These are phyloP conservation scores for Ceratobasidium theobromae DNA, from an alignment of 1,284 basidiomycete species.

Conservation along the genomic window DNA sequence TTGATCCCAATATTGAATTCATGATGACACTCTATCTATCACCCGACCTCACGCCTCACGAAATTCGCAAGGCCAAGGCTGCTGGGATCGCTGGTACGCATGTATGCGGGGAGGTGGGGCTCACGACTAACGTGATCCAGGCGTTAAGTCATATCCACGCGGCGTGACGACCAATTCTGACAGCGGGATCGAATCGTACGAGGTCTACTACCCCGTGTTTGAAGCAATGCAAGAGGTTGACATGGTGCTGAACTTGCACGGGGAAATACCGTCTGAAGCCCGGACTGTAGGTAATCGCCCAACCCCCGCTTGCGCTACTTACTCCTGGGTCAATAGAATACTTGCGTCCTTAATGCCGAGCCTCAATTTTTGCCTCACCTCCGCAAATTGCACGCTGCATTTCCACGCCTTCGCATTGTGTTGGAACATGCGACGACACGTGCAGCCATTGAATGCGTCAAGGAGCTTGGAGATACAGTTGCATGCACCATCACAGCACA, in stretches of 20 bases:
- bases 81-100: slow-evolving; percentile 75
- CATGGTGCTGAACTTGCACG: slow-evolving; percentile 96
- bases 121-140: slow-evolving; percentile 46
- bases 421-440: slow-evolving; percentile 98
- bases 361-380: slow-evolving; percentile 88
- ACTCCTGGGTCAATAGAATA: slow-evolving; percentile 58
- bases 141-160: slow-evolving; percentile 96
- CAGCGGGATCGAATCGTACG: slow-evolving; percentile 95
- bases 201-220: slow-evolving; percentile 92
- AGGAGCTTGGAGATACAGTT: slow-evolving; percentile 82
- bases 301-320: neutral
- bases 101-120: slow-evolving; percentile 24
- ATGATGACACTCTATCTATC: slow-evolving; percentile 96
- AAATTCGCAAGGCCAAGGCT: slow-evolving; percentile 83
- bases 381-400: slow-evolving; percentile 75
- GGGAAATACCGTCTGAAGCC: slow-evolving; percentile 92
- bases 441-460: slow-evolving; percentile 90
- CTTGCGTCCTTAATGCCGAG: slow-evolving; percentile 94
- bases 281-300: slow-evolving; percentile 58
- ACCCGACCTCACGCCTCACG: slow-evolving; percentile 85
- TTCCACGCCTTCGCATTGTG: slow-evolving; percentile 94
- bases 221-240: slow-evolving; percentile 91
- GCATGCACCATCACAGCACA: slow-evolving; percentile 98
- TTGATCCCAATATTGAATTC: slow-evolving; percentile 82
- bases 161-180: slow-evolving; percentile 99